Percentiles rank a stretch among this genome's conserved stretches.
phyloP scores from a whole-genome alignment of 306 rosid species.

The Sesbania bispinosa region DNA sequence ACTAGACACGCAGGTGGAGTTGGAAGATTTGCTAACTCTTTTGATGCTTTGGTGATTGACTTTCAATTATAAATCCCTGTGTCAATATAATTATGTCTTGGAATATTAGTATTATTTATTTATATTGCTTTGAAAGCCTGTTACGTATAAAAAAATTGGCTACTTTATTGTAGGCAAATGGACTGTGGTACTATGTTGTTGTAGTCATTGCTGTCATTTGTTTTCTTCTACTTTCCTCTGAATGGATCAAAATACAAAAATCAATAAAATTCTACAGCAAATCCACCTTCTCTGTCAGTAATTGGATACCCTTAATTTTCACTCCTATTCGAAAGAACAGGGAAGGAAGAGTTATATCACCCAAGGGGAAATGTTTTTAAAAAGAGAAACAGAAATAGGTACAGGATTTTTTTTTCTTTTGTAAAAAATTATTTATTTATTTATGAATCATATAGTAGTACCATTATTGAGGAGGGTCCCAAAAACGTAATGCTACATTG shows the following conservation, averaged over 20 bases:
- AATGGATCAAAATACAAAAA: background rate
- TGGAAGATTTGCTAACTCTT: conserved; percentile 22
- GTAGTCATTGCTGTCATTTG: conserved; percentile 19
- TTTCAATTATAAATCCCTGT: conserved; percentile 29
- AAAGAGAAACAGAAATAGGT: background rate
- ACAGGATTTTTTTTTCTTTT: background rate
- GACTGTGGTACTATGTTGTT: background rate
- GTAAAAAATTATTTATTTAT: background rate
- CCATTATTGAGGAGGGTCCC: conserved; percentile 40
- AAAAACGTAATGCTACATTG: background rate
- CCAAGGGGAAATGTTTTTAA: background rate
- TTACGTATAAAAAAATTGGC: background rate
- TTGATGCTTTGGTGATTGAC: conserved; percentile 36
- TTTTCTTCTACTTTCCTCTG: conserved; percentile 1
- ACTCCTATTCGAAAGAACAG: background rate
- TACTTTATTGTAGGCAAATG: background rate
- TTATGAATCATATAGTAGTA: background rate
- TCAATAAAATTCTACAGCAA: background rate
- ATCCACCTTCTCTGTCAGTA: background rate
- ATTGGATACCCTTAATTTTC: conserved; percentile 10
- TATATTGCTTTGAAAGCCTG: background rate
- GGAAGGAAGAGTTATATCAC: background rate
- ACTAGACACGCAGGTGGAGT: conserved; percentile 47
- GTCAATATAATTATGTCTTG: conserved; percentile 15
- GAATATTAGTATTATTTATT: background rate